These are phyloP conservation scores for Climacium dendroides DNA, from an alignment of 225 moss, liverwort and hornwort species.

Conservation along the genomic window DNA sequence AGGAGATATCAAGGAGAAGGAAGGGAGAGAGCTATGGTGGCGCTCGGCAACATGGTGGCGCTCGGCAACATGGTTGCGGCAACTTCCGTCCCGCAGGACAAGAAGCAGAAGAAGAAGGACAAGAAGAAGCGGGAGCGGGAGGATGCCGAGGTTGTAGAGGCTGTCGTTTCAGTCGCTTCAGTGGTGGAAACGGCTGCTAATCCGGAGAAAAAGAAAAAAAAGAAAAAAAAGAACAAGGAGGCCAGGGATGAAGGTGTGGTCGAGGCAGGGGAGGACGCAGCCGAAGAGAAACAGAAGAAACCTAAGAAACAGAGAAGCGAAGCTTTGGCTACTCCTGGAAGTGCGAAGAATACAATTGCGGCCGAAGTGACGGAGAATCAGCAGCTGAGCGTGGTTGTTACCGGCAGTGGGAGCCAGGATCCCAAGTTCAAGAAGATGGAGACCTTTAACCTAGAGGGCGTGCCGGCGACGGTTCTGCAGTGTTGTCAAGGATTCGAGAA, in stretches of 20 bases:
- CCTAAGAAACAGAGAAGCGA: slow-evolving; percentile 22
- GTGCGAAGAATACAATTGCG: slow-evolving; percentile 13
- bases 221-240: slow-evolving; percentile 23
- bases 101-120: slow-evolving; percentile 22
- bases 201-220: slow-evolving; percentile 8
- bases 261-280: not conserved
- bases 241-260: not conserved
- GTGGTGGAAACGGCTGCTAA: not conserved
- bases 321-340: not conserved
- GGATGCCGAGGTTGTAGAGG: not conserved
- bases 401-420: slow-evolving; percentile 56
- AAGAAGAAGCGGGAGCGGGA: slow-evolving; percentile 35
- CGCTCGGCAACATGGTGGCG: slow-evolving; percentile 28
- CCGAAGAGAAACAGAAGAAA: slow-evolving; percentile 19
- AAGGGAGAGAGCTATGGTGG: slow-evolving; percentile 23
- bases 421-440: slow-evolving; percentile 60
- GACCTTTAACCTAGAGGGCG: slow-evolving; percentile 41
- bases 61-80: slow-evolving; percentile 18
- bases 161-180: not conserved
- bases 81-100: not conserved
- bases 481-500: slow-evolving; percentile 72
- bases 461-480: slow-evolving; percentile 46
- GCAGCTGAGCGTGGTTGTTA: slow-evolving; percentile 49
- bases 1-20: not conserved
- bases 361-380: slow-evolving; percentile 6